phyloP scores from a whole-genome alignment of 192 early-diverging fungal species.

The Podila epigama region DNA sequence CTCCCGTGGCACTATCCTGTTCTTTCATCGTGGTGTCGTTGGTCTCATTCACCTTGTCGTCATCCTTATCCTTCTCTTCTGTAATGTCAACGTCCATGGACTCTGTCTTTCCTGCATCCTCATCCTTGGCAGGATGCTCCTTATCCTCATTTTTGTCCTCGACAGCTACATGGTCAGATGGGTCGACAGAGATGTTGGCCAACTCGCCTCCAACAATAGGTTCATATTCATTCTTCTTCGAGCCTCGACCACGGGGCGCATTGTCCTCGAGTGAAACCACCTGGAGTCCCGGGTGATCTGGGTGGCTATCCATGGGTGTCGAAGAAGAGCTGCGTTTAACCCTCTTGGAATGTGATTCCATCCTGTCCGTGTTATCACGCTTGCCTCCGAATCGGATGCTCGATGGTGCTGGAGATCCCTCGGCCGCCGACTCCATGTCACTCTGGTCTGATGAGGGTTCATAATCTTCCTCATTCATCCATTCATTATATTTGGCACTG shows the following conservation, averaged over 20 bases:
- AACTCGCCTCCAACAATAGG: conserved; percentile 65
- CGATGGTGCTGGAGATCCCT: conserved; percentile 36
- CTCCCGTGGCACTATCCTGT: no score
- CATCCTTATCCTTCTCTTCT: conserved; percentile 1
- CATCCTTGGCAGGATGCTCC: background rate
- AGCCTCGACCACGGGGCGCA: conserved; percentile 53
- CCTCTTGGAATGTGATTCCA: conserved; percentile 33
- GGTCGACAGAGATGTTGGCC: conserved; percentile 60
- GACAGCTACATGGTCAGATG: background rate
- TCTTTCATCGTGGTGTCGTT: background rate
- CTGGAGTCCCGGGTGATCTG: conserved; percentile 53
- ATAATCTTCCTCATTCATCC: conserved; percentile 91
- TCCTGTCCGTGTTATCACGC: conserved; percentile 36
- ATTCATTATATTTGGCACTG: conserved; percentile 76
- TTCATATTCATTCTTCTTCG: conserved; percentile 70
- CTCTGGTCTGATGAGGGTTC: conserved; percentile 60
- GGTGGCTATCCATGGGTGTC: conserved; percentile 50
- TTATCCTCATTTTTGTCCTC: background rate
- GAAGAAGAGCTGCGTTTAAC: conserved; percentile 34
- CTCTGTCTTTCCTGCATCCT: conserved; percentile 4
- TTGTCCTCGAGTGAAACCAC: conserved; percentile 62
- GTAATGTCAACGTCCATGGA: conserved; percentile 38
- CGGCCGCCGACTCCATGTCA: conserved; percentile 27
- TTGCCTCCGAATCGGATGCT: conserved; percentile 45
- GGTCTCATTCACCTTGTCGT: conserved; percentile 2